These are phyloP conservation scores for Globisporangium irregulare DNA, from an alignment of 352 stramenopile species.

Conservation along the genomic window DNA sequence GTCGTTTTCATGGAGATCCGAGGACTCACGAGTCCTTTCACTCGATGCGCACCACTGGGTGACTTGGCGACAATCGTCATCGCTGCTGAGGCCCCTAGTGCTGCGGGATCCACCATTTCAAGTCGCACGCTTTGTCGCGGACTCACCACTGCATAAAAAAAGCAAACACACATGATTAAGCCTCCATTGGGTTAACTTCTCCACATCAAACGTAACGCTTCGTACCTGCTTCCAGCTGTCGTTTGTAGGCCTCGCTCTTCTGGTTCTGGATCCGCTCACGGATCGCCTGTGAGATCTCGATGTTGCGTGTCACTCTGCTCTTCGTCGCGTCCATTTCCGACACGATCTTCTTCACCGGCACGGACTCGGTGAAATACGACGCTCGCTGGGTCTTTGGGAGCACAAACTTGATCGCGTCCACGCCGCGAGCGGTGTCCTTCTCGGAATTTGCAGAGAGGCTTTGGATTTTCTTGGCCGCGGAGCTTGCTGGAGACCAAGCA, in stretches of 20 bases:
- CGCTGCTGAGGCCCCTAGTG: neutral
- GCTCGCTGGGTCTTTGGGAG: constrained; percentile 43
- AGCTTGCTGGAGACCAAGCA: constrained; percentile 3
- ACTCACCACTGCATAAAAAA: constrained; percentile 7
- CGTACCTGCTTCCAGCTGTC: constrained; percentile 38
- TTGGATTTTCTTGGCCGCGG: constrained; percentile 34
- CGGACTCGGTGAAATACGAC: constrained; percentile 59
- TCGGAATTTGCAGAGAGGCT: constrained; percentile 27
- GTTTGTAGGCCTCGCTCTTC: constrained; percentile 35
- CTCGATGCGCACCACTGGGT: neutral
- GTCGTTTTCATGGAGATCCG: constrained; percentile 56
- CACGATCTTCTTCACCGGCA: constrained; percentile 62
- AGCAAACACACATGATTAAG: neutral
- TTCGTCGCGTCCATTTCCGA: constrained; percentile 66
- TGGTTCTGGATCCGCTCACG: constrained; percentile 49
- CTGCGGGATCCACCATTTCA: constrained; percentile 5
- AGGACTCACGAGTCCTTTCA: constrained; percentile 27
- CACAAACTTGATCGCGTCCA: constrained; percentile 30
- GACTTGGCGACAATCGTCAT: constrained; percentile 8
- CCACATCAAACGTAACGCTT: neutral
- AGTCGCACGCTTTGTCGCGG: constrained; percentile 17
- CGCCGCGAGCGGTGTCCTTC: constrained; percentile 18
- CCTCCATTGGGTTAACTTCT: neutral
- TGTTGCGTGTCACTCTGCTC: constrained; percentile 48
- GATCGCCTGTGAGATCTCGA: constrained; percentile 65